Evolutionary conservation across 805 yeast species (phyloP).

Genomic region (Pachysolen tannophilus): DNA sequence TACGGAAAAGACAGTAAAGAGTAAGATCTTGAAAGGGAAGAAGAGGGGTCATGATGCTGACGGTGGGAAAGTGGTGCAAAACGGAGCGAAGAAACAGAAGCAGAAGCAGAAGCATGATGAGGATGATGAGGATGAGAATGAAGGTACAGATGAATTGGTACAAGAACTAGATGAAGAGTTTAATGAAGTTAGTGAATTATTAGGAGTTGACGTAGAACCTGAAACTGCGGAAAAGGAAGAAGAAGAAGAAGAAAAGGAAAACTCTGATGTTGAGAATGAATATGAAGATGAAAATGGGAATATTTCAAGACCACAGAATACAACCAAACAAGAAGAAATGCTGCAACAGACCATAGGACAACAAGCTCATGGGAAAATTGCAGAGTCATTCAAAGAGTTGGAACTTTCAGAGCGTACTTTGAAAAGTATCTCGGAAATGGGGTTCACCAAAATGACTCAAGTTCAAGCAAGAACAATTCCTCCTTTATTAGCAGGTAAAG

Average conservation of each 20-base stretch:
- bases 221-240: neutral
- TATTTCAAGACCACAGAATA: conserved; percentile 8
- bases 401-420: conserved; percentile 76
- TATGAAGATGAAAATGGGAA: conserved; percentile 26
- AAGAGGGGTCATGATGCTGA: no score
- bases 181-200: neutral
- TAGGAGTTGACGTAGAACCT: neutral
- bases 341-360: conserved; percentile 7
- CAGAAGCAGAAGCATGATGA: no score
- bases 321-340: conserved; percentile 4
- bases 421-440: conserved; percentile 80
- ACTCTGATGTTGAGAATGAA: conserved; percentile 21
- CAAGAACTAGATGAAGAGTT: neutral
- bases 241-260: conserved; percentile 8
- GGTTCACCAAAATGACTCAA: conserved; percentile 84
- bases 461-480: conserved; percentile 97
- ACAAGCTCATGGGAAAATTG: conserved; percentile 13
- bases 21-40: no score
- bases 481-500: conserved; percentile 92
- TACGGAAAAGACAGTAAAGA: no score
- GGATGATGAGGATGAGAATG: no score
- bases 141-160: no score
- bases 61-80: no score
- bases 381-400: conserved; percentile 36
- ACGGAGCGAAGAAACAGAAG: no score